Evolutionary conservation across 352 stramenopile genomes (phyloP).

Genomic region (Phytophthora hibernalis): DNA sequence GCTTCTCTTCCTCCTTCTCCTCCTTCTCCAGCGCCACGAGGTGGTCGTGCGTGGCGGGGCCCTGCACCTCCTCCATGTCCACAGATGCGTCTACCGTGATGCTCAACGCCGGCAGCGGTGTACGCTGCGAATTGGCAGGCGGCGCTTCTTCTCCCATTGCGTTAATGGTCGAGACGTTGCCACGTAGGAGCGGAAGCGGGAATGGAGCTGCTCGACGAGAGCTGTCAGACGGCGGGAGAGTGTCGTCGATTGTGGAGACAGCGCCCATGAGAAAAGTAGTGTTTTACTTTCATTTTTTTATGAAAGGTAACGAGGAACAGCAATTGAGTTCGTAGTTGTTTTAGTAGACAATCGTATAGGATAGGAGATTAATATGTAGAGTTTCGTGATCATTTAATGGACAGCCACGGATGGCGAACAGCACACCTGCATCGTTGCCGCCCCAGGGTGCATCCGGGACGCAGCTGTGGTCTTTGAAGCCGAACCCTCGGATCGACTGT

Average conservation of each 20-base stretch:
- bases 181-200: slow-evolving; percentile 11
- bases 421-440: too few species aligned
- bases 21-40: slow-evolving; percentile 32
- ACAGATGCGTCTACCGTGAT: slow-evolving; percentile 40
- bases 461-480: too few species aligned
- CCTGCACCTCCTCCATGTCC: slow-evolving; percentile 48
- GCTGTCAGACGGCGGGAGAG: slow-evolving; percentile 23
- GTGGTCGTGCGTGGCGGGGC: slow-evolving; percentile 45
- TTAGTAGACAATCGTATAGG: too few species aligned
- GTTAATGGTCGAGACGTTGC: neutral
- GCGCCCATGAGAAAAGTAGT: too few species aligned
- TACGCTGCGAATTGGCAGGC: slow-evolving; percentile 17
- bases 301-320: too few species aligned
- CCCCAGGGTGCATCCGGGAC: too few species aligned
- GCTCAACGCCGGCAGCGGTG: slow-evolving; percentile 35
- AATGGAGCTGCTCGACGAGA: slow-evolving; percentile 20
- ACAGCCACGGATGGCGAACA: too few species aligned
- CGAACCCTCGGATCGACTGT: too few species aligned
- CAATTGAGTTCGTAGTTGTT: too few species aligned
- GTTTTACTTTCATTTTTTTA: too few species aligned
- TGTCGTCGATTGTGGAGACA: slow-evolving; percentile 23
- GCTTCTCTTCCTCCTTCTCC: slow-evolving; percentile 22
- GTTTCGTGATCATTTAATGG: too few species aligned
- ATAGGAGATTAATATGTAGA: too few species aligned
- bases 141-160: slow-evolving; percentile 13